Conservation (phyloP, 1,139 yeast species). For the Meyerozyma athensensis region DNA sequence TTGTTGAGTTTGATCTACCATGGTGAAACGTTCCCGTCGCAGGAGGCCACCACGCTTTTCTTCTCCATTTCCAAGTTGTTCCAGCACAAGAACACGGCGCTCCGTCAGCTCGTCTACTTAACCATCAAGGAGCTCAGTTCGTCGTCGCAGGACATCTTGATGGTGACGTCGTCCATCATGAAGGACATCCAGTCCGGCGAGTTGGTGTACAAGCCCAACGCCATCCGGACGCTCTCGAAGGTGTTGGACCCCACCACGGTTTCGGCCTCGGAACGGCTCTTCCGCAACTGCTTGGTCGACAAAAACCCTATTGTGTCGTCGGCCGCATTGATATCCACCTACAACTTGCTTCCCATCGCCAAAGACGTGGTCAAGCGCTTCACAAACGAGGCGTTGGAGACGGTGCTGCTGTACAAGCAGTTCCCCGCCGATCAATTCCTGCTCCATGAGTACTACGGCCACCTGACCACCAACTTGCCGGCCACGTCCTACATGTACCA, state of each 20-base stretch:
- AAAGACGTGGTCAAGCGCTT: slow-evolving; percentile 90
- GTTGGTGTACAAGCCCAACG: slow-evolving; percentile 84
- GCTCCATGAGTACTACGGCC: slow-evolving; percentile 51
- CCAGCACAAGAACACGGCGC: slow-evolving; percentile 85
- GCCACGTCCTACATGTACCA: slow-evolving; percentile 79
- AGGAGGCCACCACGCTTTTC: slow-evolving; percentile 88
- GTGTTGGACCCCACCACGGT: slow-evolving; percentile 91
- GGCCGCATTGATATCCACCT: slow-evolving; percentile 88
- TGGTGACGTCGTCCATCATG: slow-evolving; percentile 98
- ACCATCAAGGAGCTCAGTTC: slow-evolving; percentile 87
- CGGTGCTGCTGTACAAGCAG: slow-evolving; percentile 64
- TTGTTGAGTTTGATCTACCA: slow-evolving; percentile 68
- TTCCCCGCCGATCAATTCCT: slow-evolving; percentile 57
- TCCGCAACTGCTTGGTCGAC: slow-evolving; percentile 91
- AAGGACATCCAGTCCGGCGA: slow-evolving; percentile 94
- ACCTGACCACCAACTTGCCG: slow-evolving; percentile 49
- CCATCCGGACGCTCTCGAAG: slow-evolving; percentile 85
- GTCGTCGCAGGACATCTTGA: slow-evolving; percentile 85
- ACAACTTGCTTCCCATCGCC: slow-evolving; percentile 84
- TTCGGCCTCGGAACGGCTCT: slow-evolving; percentile 87
- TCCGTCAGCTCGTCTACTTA: slow-evolving; percentile 90
- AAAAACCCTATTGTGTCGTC: slow-evolving; percentile 83
- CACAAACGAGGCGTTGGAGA: slow-evolving; percentile 90
- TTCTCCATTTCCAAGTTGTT: slow-evolving; percentile 92
- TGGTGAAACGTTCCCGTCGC: slow-evolving; percentile 84